phyloP scores from a whole-genome alignment of 805 yeast species.

The Cyberlindnera americana region DNA sequence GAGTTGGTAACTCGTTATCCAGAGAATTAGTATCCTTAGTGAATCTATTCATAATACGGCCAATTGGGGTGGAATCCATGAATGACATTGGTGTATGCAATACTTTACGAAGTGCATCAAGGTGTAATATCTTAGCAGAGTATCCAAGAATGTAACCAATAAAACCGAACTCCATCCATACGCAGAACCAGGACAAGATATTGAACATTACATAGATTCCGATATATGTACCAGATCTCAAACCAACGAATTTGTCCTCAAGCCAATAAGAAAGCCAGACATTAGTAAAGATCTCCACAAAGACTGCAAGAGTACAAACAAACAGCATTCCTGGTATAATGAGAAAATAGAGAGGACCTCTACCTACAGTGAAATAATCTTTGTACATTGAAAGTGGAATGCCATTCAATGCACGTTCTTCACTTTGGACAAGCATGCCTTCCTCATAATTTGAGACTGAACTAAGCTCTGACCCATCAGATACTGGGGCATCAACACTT shows the following conservation, averaged over 20 bases:
- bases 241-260: no score
- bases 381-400: slow-evolving; percentile 33
- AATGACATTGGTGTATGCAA: slow-evolving; percentile 75
- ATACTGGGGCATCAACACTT: no score
- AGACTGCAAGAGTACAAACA: slow-evolving; percentile 18
- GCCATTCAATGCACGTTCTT: slow-evolving; percentile 37
- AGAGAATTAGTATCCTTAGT: slow-evolving; percentile 70
- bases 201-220: slow-evolving; percentile 59
- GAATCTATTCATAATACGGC: slow-evolving; percentile 30
- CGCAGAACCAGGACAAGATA: slow-evolving; percentile 19
- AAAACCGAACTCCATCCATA: slow-evolving; percentile 40
- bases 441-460: slow-evolving; percentile 15
- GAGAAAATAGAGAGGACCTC: slow-evolving; percentile 36
- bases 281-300: slow-evolving; percentile 56
- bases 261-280: slow-evolving; percentile 82
- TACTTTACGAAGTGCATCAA: slow-evolving; percentile 49
- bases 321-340: slow-evolving; percentile 24
- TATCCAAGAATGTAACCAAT: slow-evolving; percentile 12
- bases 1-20: slow-evolving; percentile 71
- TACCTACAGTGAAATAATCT: slow-evolving; percentile 34
- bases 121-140: slow-evolving; percentile 28
- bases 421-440: slow-evolving; percentile 24
- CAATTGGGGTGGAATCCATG: slow-evolving; percentile 69
- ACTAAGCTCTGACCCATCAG: no score
- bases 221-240: slow-evolving; percentile 53